A percentile compares a stretch with the other conserved stretches of the same genome.
Evolutionary conservation across 805 yeast genomes (phyloP).

Genomic region (Diddensiella santjacobensis): DNA sequence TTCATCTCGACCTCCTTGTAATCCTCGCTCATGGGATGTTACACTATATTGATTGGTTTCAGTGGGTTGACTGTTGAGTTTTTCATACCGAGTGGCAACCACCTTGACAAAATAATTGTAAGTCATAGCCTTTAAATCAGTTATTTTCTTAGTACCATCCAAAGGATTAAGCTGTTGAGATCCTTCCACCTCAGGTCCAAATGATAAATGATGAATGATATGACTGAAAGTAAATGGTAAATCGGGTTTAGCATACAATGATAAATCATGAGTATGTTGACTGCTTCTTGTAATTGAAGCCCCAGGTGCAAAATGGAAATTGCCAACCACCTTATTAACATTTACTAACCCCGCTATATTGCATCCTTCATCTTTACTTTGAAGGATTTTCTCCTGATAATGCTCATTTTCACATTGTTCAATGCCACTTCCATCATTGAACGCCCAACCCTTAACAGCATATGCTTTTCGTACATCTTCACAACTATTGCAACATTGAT

Average conservation of each 20-base stretch:
- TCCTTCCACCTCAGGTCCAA: slow-evolving; percentile 56
- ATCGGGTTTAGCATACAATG: slow-evolving; percentile 56
- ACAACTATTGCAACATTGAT: slow-evolving; percentile 81
- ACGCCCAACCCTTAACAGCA: slow-evolving; percentile 76
- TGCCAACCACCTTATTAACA: slow-evolving; percentile 84
- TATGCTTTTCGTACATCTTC: slow-evolving; percentile 78
- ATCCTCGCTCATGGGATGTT: slow-evolving; percentile 81
- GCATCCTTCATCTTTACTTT: slow-evolving; percentile 78
- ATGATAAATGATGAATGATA: slow-evolving; percentile 71
- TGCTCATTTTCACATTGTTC: slow-evolving; percentile 91
- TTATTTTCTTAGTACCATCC: slow-evolving; percentile 46
- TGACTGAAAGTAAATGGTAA: slow-evolving; percentile 74
- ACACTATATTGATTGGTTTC: slow-evolving; percentile 91
- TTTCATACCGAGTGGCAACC: slow-evolving; percentile 84
- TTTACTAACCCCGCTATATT: slow-evolving; percentile 73
- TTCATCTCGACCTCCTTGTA: slow-evolving; percentile 80
- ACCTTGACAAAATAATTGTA: slow-evolving; percentile 82
- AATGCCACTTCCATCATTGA: slow-evolving; percentile 80
- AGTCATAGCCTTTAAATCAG: slow-evolving; percentile 54
- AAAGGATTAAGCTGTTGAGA: slow-evolving; percentile 49
- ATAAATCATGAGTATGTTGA: slow-evolving; percentile 76
- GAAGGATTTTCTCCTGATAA: slow-evolving; percentile 60
- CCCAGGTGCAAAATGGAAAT: slow-evolving; percentile 95
- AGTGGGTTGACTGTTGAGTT: slow-evolving; percentile 46
- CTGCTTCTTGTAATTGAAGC: slow-evolving; percentile 55